Evolutionary conservation across 768 basidiomycete genomes (phyloP), one percentile per base, ranked within the genome.

Genomic region (Macrolepiota dolichaula): DNA sequence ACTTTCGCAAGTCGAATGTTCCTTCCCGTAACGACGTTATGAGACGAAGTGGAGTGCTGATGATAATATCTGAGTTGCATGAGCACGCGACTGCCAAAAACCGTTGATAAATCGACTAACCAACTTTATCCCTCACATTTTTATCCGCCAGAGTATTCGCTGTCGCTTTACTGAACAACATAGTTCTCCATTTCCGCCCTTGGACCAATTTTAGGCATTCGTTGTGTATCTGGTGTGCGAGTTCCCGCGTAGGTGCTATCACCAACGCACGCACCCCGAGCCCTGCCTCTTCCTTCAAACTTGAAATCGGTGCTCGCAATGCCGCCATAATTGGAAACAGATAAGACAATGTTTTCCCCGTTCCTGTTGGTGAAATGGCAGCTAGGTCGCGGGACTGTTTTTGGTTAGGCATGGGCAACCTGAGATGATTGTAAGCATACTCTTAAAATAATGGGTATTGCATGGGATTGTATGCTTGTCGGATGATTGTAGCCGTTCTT

Each of bases 351-450:
- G 97, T 99, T 78, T 99, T 99, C 62, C 97, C 97, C 10, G 93
- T 96, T 53, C 97, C 97, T 4, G 97, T 99, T 0, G 97, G 97
- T 0, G 97, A 97, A 19, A 98, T 91, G 29, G 96, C 96, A 56
- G 92, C 88, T 24, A 97, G 79, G 73, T 99, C 96, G 60, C 92
- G 86, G 63, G 78, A 79, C 92, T 92, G 42, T 11, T 12, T 4
- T 54, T 50, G 12, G 62, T 67, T 9, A 64, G 35, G 46, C 46
- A 53, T 38, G 32, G 19, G 63, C 29, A 35, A 35, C 9, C 37
- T 17, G 15, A 1, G 13, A 42, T 52, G 17, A 37, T 12, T 35
- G 47, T 50, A 38, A 38, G 67, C 84, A 59, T 62, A 89, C 92
- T 77, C 93, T 85, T 38, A 95, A 73, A 55, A 96, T 73, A 64